Evolutionary conservation across 2,329 filamentous ascomycete species (phyloP), one percentile per base, ranked within the genome.

Genomic region (Fusarium praegraminearum): DNA sequence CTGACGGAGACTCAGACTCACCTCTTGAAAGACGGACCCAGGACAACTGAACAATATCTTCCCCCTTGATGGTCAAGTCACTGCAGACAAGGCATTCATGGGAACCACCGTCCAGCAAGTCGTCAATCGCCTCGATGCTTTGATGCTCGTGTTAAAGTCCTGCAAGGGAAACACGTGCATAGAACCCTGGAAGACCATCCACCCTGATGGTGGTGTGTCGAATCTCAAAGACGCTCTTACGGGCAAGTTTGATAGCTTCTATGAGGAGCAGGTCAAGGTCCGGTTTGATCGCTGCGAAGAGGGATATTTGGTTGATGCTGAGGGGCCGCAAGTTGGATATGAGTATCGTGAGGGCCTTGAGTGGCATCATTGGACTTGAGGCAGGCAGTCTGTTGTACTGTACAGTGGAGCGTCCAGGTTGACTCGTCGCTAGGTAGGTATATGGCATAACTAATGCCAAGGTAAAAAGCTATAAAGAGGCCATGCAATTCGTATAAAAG

Each of bases 61-160:
- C 8, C 49, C 62, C 8, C 9, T 40, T 16, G 40, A 22, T 7
- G 13, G 36, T 12, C 20, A 33, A 4, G 13, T 30, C 1, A 44
- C 36, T 0, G 22, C 28, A 1, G 41, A 13, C 1, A 9, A 38
- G 13, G 43, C 73, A 33, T 60, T 82, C n/a, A 12, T 72, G 0
- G 62, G 41, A 13, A 69, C 57, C 1, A 67, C 56, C 2, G 62
- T 83, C 2, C 58, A 73, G 8, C 80, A 83, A 53, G 79, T 88
- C 1, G 71, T 84, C 5, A 77, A 80, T 24, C 83, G 87, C 4
- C 81, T 91, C 0, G 88, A 90, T 65, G 80, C 87, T 4, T 80
- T 91, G 2, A 80, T 90, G 47, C 78, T 90, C 63, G 85, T 89
- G 2, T 80, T 89, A 26, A 90, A 90, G 78, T 86, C 86, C 6